Conservation (phyloP, 1,284 basidiomycete species). For the Trametes polyzona region DNA sequence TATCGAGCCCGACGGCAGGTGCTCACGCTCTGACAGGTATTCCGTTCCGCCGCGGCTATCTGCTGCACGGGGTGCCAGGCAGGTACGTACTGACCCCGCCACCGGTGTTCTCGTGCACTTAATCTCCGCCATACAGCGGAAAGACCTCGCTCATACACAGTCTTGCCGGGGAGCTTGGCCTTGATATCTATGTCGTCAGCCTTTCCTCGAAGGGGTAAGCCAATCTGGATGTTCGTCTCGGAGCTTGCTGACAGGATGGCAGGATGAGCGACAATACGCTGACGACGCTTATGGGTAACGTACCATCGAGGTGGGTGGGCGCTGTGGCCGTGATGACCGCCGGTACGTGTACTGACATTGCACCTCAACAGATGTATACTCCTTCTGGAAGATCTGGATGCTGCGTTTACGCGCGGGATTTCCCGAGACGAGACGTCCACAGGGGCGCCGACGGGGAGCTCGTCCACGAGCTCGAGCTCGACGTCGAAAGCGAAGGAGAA, state of each 20-base stretch:
- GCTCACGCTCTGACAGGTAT: conserved; percentile 56
- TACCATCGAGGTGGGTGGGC: conserved; percentile 76
- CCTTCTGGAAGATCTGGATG: conserved; percentile 86
- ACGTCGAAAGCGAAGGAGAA: conserved; percentile 42
- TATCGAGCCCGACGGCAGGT: conserved; percentile 25
- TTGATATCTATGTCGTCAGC: conserved; percentile 88
- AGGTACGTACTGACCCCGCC: conserved; percentile 51
- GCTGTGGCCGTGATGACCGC: conserved; percentile 16
- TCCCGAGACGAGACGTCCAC: conserved; percentile 79
- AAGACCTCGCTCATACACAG: conserved; percentile 87
- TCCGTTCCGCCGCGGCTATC: conserved; percentile 83
- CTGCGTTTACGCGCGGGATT: conserved; percentile 83
- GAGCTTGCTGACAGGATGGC: conserved; percentile 17
- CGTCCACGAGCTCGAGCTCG: conserved; percentile 43
- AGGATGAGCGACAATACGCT: conserved; percentile 89
- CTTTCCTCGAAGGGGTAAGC: conserved; percentile 81
- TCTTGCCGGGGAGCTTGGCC: conserved; percentile 81
- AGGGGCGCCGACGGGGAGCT: conserved; percentile 58
- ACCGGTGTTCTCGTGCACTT: conserved; percentile 20
- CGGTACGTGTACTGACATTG: conserved; percentile 15
- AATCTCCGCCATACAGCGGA: conserved; percentile 52
- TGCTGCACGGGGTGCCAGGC: conserved; percentile 83
- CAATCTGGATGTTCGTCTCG: conserved; percentile 5
- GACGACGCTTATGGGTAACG: conserved; percentile 80
- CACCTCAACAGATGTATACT: conserved; percentile 70